A percentile compares a stretch with the other conserved stretches of the same genome.
Conservation (phyloP, 1,284 basidiomycete species). For the Heterobasidion annosum region DNA sequence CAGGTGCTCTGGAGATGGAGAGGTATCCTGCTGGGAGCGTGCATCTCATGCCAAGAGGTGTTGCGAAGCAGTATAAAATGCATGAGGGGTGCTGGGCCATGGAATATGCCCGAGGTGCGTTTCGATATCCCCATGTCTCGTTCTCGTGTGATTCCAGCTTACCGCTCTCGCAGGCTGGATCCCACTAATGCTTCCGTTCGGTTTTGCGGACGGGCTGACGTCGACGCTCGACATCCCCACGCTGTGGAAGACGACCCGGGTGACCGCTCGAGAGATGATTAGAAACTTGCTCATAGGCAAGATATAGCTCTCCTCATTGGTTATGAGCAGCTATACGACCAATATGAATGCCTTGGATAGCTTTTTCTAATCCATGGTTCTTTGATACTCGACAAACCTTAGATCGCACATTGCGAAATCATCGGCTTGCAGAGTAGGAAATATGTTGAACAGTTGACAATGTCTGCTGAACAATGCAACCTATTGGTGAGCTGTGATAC, state of each 20-base stretch:
- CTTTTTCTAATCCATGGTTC: background rate
- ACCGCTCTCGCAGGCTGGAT: constrained; percentile 63
- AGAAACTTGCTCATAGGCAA: constrained; percentile 81
- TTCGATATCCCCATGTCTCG: constrained; percentile 1
- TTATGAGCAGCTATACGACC: background rate
- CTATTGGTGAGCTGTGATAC: too few relatives aligned
- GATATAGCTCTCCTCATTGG: constrained; percentile 39
- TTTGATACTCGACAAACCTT: background rate
- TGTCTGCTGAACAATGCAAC: too few relatives aligned
- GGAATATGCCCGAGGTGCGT: constrained; percentile 83
- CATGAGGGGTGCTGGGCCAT: constrained; percentile 91
- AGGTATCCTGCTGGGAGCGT: constrained; percentile 78
- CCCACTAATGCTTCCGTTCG: constrained; percentile 88
- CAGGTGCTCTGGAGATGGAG: constrained; percentile 80
- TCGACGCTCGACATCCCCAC: constrained; percentile 89
- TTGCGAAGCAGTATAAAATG: constrained; percentile 97
- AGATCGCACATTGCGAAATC: too few relatives aligned
- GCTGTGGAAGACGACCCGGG: constrained; percentile 69
- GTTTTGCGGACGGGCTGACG: constrained; percentile 76
- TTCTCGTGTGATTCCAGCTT: background rate
- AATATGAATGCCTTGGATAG: background rate
- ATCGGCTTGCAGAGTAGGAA: too few relatives aligned
- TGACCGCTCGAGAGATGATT: constrained; percentile 81
- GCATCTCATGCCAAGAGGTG: constrained; percentile 76
- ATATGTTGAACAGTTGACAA: too few relatives aligned